Percentiles rank a stretch among this genome's conserved stretches.
phyloP scores from a whole-genome alignment of 495 filamentous ascomycete genomes.

The Trichoderma gamsii region DNA sequence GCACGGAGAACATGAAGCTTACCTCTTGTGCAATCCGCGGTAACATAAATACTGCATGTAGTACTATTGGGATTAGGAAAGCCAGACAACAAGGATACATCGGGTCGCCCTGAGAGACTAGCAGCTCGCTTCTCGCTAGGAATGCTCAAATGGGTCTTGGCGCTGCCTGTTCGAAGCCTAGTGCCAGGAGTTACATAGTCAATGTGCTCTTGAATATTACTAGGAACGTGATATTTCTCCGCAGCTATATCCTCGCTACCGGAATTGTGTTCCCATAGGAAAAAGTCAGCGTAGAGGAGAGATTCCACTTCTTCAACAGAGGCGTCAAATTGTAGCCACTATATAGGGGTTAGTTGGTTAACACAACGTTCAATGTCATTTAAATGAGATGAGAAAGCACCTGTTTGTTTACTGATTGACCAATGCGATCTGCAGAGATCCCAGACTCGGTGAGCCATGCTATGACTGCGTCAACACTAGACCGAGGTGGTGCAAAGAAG shows the following conservation, averaged over 20 bases:
- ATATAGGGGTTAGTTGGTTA: no score
- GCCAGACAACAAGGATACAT: background rate
- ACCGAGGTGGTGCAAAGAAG: conserved; percentile 39
- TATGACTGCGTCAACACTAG: conserved; percentile 33
- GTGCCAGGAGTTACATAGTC: conserved; percentile 56
- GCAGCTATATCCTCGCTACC: conserved; percentile 29
- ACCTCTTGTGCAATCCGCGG: conserved; percentile 29
- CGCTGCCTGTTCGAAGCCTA: conserved; percentile 27
- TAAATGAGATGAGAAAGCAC: conserved; percentile 11
- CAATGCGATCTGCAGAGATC: conserved; percentile 29
- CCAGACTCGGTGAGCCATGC: conserved; percentile 44
- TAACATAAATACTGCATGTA: conserved; percentile 6
- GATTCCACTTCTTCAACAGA: conserved; percentile 47
- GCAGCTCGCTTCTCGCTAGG: conserved; percentile 21
- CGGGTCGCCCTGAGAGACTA: background rate
- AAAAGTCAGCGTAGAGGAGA: conserved; percentile 50
- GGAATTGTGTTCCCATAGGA: conserved; percentile 44
- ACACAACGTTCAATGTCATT: no score
- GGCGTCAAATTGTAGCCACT: conserved; percentile 51
- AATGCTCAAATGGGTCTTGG: conserved; percentile 2
- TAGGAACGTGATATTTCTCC: conserved; percentile 47
- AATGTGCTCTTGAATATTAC: conserved; percentile 45
- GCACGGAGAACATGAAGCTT: background rate
- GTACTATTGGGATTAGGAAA: background rate
- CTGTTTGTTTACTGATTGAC: conserved; percentile 25